A percentile compares a stretch with the other conserved stretches of the same genome.
Evolutionary conservation across 2,329 filamentous ascomycete species (phyloP).

Genomic region (Paraphoma sp.): DNA sequence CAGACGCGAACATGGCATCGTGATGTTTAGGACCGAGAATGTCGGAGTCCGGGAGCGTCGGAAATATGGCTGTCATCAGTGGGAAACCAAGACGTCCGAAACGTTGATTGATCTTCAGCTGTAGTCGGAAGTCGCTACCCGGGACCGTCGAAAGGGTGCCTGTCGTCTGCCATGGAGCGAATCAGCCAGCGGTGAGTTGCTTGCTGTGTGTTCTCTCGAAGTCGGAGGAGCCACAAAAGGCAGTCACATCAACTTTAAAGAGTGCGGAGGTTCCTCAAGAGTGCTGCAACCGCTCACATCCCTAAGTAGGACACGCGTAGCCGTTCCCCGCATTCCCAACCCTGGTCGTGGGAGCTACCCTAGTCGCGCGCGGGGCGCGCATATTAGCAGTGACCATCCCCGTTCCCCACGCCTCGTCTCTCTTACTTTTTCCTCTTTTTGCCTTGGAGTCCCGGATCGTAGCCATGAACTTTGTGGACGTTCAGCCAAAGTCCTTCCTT

Average conservation of each 20-base stretch:
- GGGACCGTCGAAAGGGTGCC: neutral
- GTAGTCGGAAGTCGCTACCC: too few relatives aligned
- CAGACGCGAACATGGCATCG: neutral
- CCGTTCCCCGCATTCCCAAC: conserved; percentile 37
- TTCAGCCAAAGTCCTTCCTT: conserved; percentile 44
- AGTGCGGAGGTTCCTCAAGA: neutral
- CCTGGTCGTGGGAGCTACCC: conserved; percentile 22
- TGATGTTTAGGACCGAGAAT: neutral
- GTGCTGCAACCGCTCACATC: neutral
- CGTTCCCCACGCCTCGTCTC: conserved; percentile 13
- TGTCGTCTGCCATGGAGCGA: neutral
- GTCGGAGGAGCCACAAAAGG: neutral
- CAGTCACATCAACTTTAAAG: neutral
- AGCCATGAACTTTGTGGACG: conserved; percentile 47
- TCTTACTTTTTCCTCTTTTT: conserved; percentile 36
- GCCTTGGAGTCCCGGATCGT: conserved; percentile 30
- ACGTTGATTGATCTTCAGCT: too few relatives aligned
- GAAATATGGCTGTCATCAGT: neutral
- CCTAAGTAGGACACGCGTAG: conserved; percentile 2
- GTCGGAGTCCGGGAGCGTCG: neutral
- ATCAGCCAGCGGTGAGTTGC: neutral
- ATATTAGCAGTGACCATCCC: conserved; percentile 29
- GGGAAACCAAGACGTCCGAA: too few relatives aligned
- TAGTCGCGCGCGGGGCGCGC: conserved; percentile 34
- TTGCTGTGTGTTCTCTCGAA: neutral